Evolutionary conservation across 306 rosid genomes (phyloP), one percentile per base, ranked within the genome.

Genomic region (Biancaea sappan): DNA sequence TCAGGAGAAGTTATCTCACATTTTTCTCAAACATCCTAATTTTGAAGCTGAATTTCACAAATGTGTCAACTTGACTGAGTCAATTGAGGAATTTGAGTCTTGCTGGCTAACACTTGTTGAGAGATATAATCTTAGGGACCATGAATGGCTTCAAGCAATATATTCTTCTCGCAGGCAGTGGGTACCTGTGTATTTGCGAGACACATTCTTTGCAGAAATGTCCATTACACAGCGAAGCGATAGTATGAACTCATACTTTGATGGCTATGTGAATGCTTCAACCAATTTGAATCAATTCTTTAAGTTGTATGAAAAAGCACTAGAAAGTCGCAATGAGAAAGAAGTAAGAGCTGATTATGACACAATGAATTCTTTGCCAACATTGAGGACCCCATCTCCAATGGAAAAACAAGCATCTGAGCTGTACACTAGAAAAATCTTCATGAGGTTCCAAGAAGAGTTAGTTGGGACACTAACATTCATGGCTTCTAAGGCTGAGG

Each of bases 231-330:
- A 95, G 77, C 87, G 99, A 81, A 95, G 99, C 72, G 99, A 95
- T 83, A 87, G 99, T 74, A 95, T 95, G 91, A 95, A 95, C 83
- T 95, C 99, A 54, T 95, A 95, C 79, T 95, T 95, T 76, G 99
- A 95, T 86, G 99, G 99, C 31, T 95, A 95, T 84, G 89, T 95
- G 80, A 95, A 95, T 84, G 99, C 99, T 80, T 95, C 99, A 43
- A 95, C 99, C 58, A 95, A 80, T 81, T 81, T 92, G 84, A 92
- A 60, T 77, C 99, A 92, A 86, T 95, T 95, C 77, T 90, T 95
- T 74, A 95, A 90, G 85, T 92, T 95, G 47, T 95, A 95, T 73
- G 99, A 95, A 86, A 95, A 90, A 85, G 96, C 99, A 61, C 85
- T 95, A 35, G 99, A 92, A 84, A 95, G 99, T 77, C 97, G 99